Conservation (phyloP, 23 red algal genomes). For the Agarophyton chilense region DNA sequence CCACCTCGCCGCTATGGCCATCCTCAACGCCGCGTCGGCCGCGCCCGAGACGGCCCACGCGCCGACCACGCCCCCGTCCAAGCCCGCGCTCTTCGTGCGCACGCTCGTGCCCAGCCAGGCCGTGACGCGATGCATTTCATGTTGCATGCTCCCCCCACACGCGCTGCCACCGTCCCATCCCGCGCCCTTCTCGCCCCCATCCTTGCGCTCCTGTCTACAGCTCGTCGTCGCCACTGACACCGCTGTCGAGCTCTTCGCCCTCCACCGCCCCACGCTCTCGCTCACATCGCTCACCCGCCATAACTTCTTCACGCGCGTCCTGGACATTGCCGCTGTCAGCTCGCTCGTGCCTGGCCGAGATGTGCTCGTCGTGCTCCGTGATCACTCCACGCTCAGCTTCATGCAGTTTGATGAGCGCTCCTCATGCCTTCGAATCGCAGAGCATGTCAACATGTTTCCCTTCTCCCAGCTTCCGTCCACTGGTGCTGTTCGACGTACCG, state of each 20-base stretch:
- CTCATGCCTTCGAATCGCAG: slow-evolving; percentile 29
- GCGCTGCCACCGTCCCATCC: slow-evolving; percentile 14
- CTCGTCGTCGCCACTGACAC: slow-evolving; percentile 49
- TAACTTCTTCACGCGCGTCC: slow-evolving; percentile 24
- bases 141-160: slow-evolving; percentile 37
- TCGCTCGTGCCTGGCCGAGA: slow-evolving; percentile 48
- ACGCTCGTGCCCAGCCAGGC: slow-evolving; percentile 10
- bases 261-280: slow-evolving; percentile 20
- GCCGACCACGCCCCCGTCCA: slow-evolving; percentile 7
- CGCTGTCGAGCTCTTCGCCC: slow-evolving; percentile 11
- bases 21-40: slow-evolving; percentile 30
- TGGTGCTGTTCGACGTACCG: not conserved
- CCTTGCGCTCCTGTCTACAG: slow-evolving; percentile 31
- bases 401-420: slow-evolving; percentile 37
- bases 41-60: slow-evolving; percentile 2
- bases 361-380: slow-evolving; percentile 47
- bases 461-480: not conserved
- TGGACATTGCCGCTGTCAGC: slow-evolving; percentile 39
- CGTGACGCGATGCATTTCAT: slow-evolving; percentile 24
- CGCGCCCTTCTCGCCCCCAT: slow-evolving; percentile 10
- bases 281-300: slow-evolving; percentile 23
- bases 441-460: slow-evolving; percentile 13
- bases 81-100: slow-evolving; percentile 45
- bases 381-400: slow-evolving; percentile 33
- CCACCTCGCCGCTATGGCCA: slow-evolving; percentile 53